phyloP scores from a whole-genome alignment of 352 stramenopile species.

The Phytophthora uliginosa region DNA sequence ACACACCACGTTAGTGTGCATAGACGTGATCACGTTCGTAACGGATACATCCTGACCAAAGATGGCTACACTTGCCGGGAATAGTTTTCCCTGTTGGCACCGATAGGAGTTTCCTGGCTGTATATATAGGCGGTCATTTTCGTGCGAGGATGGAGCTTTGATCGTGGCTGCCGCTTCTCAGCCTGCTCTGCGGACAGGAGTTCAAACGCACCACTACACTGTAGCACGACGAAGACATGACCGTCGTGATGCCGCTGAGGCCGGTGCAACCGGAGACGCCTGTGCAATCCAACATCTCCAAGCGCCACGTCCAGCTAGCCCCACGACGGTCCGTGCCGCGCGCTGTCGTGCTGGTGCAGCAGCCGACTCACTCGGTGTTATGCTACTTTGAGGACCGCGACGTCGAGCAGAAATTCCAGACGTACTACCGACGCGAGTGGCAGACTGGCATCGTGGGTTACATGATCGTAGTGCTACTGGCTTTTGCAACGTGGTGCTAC shows the following conservation, averaged over 20 bases:
- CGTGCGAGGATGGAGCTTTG: background rate
- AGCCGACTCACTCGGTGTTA: conserved; percentile 52
- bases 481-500: conserved; percentile 36
- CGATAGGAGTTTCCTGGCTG: background rate
- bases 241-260: conserved; percentile 27
- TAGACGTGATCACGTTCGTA: background rate
- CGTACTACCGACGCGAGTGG: conserved; percentile 59
- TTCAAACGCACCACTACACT: background rate
- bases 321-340: conserved; percentile 39
- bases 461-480: conserved; percentile 44
- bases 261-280: conserved; percentile 17
- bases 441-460: conserved; percentile 41
- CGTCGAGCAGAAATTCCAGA: conserved; percentile 74
- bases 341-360: conserved; percentile 45
- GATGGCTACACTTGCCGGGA: conserved; percentile 1
- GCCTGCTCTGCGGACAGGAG: background rate
- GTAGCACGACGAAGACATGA: conserved; percentile 16
- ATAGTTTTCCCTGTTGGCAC: background rate
- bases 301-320: conserved; percentile 40
- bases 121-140: background rate
- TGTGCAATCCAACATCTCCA: conserved; percentile 24
- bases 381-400: conserved; percentile 65
- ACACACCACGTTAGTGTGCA: background rate
- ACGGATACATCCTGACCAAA: background rate
- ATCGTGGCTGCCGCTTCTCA: background rate